phyloP scores from a whole-genome alignment of 192 early-diverging fungal genomes.

The Coemansia sp. region DNA sequence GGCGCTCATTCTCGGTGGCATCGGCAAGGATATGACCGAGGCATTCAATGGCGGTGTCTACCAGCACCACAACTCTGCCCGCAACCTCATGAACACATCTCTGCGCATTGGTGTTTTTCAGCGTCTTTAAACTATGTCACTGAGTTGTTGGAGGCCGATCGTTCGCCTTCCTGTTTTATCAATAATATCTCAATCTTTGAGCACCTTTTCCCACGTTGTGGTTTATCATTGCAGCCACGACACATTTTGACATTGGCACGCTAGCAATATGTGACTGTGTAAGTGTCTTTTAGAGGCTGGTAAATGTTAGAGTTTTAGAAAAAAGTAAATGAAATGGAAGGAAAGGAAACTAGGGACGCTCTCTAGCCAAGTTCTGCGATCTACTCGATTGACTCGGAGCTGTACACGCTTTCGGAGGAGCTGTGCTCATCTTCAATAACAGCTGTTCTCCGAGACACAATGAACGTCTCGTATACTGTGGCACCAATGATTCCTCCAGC shows the following conservation, averaged over 20 bases:
- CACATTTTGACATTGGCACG: no score
- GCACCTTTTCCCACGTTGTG: no score
- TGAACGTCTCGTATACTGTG: conserved; percentile 57
- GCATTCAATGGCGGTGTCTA: conserved; percentile 91
- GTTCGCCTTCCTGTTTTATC: no score
- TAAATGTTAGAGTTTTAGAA: no score
- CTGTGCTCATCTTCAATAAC: conserved; percentile 20
- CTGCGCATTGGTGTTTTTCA: conserved; percentile 52
- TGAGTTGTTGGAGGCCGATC: not conserved
- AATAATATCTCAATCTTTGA: no score
- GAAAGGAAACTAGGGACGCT: not conserved
- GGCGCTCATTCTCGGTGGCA: conserved; percentile 63
- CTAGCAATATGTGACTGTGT: no score
- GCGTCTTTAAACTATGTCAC: conserved; percentile 14
- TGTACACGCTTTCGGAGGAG: conserved; percentile 22
- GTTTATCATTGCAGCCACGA: no score
- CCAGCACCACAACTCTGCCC: conserved; percentile 84
- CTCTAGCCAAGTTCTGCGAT: not conserved
- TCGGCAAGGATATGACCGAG: conserved; percentile 84
- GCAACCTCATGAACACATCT: conserved; percentile 66
- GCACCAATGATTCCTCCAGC: conserved; percentile 62
- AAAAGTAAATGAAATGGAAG: no score
- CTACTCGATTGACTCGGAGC: conserved; percentile 32
- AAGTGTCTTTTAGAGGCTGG: no score
- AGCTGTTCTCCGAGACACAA: conserved; percentile 49